Conservation (phyloP, 2,329 filamentous ascomycete species). For the Pezicula neosporulosa region DNA sequence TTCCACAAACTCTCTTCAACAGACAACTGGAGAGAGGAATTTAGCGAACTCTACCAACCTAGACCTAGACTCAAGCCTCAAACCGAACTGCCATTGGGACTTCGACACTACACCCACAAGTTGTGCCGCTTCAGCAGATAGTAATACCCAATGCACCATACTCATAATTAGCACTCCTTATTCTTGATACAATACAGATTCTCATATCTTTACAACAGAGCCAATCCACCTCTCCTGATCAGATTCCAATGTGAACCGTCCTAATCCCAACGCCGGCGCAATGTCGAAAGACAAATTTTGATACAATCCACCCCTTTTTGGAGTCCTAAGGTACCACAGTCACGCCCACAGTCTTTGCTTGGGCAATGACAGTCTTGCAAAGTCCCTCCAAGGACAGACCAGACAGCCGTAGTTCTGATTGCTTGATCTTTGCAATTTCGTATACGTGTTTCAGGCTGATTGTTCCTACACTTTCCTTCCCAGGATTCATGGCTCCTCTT, state of each 20-base stretch:
- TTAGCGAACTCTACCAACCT: too few species aligned
- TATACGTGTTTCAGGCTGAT: slow-evolving; percentile 94
- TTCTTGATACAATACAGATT: slow-evolving; percentile 10
- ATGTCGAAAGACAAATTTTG: slow-evolving; percentile 15
- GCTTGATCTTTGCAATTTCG: slow-evolving; percentile 97
- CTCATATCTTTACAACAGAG: slow-evolving; percentile 1
- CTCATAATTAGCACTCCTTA: not conserved
- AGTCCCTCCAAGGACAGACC: slow-evolving; percentile 68
- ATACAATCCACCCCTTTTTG: slow-evolving; percentile 2
- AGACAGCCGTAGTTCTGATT: slow-evolving; percentile 69
- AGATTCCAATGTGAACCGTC: not conserved
- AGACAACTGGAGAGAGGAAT: too few species aligned
- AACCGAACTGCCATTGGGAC: not conserved
- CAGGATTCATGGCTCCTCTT: slow-evolving; percentile 72
- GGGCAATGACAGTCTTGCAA: slow-evolving; percentile 70
- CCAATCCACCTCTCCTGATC: not conserved
- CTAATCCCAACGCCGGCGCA: slow-evolving; percentile 22
- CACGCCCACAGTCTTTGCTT: slow-evolving; percentile 74
- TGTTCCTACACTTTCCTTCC: slow-evolving; percentile 74
- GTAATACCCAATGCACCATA: too few species aligned
- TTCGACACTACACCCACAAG: not conserved
- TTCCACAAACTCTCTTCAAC: too few species aligned
- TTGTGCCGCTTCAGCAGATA: not conserved
- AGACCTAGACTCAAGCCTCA: too few species aligned
- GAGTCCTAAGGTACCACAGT: slow-evolving; percentile 56